Evolutionary conservation across 495 filamentous ascomycete genomes (phyloP), one percentile per base, ranked within the genome.

Genomic region (Xylaria bambusicola): DNA sequence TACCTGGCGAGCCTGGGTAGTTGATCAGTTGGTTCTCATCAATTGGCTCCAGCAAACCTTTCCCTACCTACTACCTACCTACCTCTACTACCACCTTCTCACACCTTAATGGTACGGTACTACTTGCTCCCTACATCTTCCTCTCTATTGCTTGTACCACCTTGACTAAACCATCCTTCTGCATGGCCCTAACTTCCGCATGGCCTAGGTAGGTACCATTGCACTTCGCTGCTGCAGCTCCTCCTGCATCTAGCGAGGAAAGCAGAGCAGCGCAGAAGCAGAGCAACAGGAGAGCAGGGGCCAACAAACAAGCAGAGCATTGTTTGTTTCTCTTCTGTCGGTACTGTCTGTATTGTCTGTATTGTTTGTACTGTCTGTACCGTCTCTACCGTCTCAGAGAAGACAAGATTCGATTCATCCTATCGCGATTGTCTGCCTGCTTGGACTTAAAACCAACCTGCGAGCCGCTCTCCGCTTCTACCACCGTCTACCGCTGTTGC

Each of bases 131-230:
- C n/a, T n/a, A n/a, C n/a, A n/a, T n/a, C n/a, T n/a, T n/a, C n/a
- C n/a, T n/a, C n/a, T n/a, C n/a, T n/a, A n/a, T 33, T 10, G 6
- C 36, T 38, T 38, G 36, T 38, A 38, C 36, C 13, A 51, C 48
- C 33, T 36, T 18, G 24, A 40, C 36, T 23, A 53, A 53, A 26
- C 23, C 50, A 29, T 41, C 23, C 21, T 56, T 10, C 38, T 52
- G 27, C 56, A 52, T 52, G 56, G 52, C n/a, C n/a, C 15, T 44
- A 33, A 38, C 8, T 51, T 48, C 54, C 23, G 29, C 46, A 18
- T 42, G 12, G 5, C 36, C 36, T 23, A 33, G 31, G 48, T 23
- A 33, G 31, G 48, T 44, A 58, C 36, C 20, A 35, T 33, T 33
- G 50, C 17, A 42, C 35, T 35, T 42, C 2, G 27, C 56, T 44